These are phyloP conservation scores for Nephelium lappaceum DNA, from an alignment of 345 rosid species.

Conservation along the genomic window DNA sequence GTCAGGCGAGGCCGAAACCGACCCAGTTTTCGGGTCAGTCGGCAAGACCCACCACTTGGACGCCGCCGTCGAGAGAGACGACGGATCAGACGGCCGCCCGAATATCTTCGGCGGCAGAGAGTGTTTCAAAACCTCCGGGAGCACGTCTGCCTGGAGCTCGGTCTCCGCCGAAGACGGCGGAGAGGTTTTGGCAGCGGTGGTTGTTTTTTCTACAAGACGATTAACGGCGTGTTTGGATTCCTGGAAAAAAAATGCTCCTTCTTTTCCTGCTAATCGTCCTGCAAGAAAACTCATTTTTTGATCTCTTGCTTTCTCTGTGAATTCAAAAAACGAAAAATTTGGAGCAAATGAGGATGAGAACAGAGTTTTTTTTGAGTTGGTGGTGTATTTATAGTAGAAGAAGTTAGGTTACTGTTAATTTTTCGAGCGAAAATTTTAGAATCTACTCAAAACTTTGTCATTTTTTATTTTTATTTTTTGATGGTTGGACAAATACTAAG, in stretches of 20 bases:
- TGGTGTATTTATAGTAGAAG: not conserved
- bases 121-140: constrained; percentile 84
- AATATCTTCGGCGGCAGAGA: constrained; percentile 73
- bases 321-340: not conserved
- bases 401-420: not conserved
- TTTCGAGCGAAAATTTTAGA: not conserved
- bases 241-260: constrained; percentile 84
- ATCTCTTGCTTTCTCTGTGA: not conserved
- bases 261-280: constrained; percentile 86
- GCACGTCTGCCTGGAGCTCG: constrained; percentile 65
- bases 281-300: constrained; percentile 78
- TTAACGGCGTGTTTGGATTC: constrained; percentile 87
- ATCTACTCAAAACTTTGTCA: not conserved
- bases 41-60: constrained; percentile 85
- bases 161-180: constrained; percentile 7
- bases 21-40: constrained; percentile 33
- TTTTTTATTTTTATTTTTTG: too few species aligned
- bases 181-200: constrained; percentile 37
- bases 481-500: too few species aligned
- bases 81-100: constrained; percentile 48
- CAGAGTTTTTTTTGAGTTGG: constrained; percentile 2
- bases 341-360: too few species aligned
- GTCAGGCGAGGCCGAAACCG: constrained; percentile 47
- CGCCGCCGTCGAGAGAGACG: constrained; percentile 60
- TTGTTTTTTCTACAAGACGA: constrained; percentile 69